Base-by-base conservation (phyloP, 495 filamentous ascomycete species). In the Daldinia decipiens region DNA sequence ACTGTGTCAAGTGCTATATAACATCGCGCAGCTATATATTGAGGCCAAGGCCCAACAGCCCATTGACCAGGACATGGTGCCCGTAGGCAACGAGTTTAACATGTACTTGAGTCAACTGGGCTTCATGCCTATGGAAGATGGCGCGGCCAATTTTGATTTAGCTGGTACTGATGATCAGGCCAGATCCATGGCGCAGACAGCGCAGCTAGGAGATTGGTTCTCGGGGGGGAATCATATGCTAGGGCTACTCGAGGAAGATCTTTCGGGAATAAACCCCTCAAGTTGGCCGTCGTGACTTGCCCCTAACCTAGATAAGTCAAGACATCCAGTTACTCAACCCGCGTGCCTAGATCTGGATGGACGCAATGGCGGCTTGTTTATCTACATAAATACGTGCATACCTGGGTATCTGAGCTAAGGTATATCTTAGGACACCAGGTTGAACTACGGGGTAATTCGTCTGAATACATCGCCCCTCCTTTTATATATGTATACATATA, bases 161-260 rank as follows among this genome's bases (percentile, higher is more conserved):
- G 15, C 43, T 36, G 38, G 60, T 12, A 13, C 64, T 12, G 51
- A 68, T 59, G 64, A 59, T 21, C 32, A 61, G 13, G 66, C 55
- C 0, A 71, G 71, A 15, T 66, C 73, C 17, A 71, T 62, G 45
- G 62, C 72, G 47, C 82, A 85, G 69, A 79, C 81, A 6, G 75
- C 78, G 47, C 84, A 87, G 61, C 70, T 91, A 9, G 87, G 86
- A 21, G 89, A 88, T 67, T 92, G 89, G 89, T 92, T 89, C 68
- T 89, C 87, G 34, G 87, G 89, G 0, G 89, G 89, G 70, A 85
- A 86, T 43, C 85, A 88, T 71, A 87, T 92, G 78, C 81, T 91
- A 79, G 86, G 85, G 0, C 63, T 92, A 63, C 65, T 91, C 54
- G 88, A 90, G 68, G 87, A 87, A 67, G 88, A 90, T 73, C 53